Conservation (phyloP, 257 asterid species). For the Ehretia macrophylla region DNA sequence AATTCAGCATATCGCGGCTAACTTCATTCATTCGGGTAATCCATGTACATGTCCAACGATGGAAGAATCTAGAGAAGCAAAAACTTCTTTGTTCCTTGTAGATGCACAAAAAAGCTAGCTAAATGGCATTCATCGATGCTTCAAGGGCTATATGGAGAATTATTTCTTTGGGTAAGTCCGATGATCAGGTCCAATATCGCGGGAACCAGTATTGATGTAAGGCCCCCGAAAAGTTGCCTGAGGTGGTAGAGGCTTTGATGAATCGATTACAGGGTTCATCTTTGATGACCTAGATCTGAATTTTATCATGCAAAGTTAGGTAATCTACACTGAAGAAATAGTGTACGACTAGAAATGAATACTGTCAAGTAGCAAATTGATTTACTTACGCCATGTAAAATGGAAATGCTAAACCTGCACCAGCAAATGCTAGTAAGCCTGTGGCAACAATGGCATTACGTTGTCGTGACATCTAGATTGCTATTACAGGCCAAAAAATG, state of each 20-base stretch:
- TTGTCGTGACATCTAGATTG: conserved; percentile 58
- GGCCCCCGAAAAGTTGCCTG: conserved; percentile 98
- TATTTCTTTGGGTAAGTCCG: conserved; percentile 62
- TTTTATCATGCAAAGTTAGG: background rate
- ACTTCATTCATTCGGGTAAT: too few relatives aligned
- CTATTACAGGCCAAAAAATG: conserved; percentile 9
- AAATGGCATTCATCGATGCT: too few relatives aligned
- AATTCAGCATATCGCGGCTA: too few relatives aligned
- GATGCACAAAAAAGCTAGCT: too few relatives aligned
- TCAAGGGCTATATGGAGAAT: background rate
- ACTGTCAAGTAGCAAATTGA: background rate
- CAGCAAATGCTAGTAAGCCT: conserved; percentile 74
- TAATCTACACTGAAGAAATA: conserved; percentile 10
- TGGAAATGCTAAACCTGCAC: conserved; percentile 87
- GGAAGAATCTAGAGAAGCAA: too few relatives aligned
- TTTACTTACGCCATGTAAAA: conserved; percentile 92
- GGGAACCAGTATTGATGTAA: conserved; percentile 88
- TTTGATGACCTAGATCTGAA: conserved; percentile 66
- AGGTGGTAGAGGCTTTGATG: conserved; percentile 91
- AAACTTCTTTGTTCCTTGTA: too few relatives aligned
- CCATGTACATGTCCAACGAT: too few relatives aligned
- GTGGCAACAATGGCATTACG: conserved; percentile 73
- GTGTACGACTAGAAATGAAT: background rate
- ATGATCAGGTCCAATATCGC: conserved; percentile 85
- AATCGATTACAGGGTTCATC: conserved; percentile 68